Base-by-base conservation (phyloP, 2,329 filamentous ascomycete species). In the Aspergillus latus region DNA sequence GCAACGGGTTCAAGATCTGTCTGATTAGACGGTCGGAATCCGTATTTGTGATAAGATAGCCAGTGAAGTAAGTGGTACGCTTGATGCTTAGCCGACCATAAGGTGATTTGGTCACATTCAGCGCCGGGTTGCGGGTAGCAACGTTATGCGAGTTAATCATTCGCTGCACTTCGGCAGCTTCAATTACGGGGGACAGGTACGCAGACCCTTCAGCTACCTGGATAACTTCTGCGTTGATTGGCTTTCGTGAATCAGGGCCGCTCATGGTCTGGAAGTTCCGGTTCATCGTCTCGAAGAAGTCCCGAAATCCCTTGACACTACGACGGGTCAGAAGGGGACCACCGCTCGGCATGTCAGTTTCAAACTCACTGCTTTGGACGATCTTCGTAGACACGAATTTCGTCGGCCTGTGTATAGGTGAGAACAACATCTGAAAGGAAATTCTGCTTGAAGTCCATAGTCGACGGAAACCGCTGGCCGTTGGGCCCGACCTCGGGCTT, bases 391-490 rank as follows among this genome's bases (percentile, higher is more conserved):
- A 87, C 77, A 37, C 81, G 85, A 53, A 97, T 88, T 66, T 96
- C 92, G n/a, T 88, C 83, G 3, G 93, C 91, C 42, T 85, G 73
- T 59, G 81, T 84, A 75, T 97, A 97, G 29, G 93, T 97, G 74
- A 91, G 87, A 76, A 97, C 84, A 52, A 97, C 77, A 26, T 88
- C 84, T 60, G 85, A 82, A 29, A 99, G 83, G 66, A 97, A 90
- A 39, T 85, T 80, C 70, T 96, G 89, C 78, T 99, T 99, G 81
- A 96, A 99, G 28, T 84, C 78, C 87, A 97, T 94, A 2, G 94
- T 99, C 67, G 81, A 90, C 50, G 78, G 72, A 70, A 97, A 95
- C 16, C 81, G 83, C 73, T 96, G 86, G 63, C 88, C 89, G 56
- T 84, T 85, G 1, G 93, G 94, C 5, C 91, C 89, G 58, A 88